Evolutionary conservation across 257 asterid genomes (phyloP), one percentile per base, ranked within the genome.

Genomic region (Cruciata laevipes): DNA sequence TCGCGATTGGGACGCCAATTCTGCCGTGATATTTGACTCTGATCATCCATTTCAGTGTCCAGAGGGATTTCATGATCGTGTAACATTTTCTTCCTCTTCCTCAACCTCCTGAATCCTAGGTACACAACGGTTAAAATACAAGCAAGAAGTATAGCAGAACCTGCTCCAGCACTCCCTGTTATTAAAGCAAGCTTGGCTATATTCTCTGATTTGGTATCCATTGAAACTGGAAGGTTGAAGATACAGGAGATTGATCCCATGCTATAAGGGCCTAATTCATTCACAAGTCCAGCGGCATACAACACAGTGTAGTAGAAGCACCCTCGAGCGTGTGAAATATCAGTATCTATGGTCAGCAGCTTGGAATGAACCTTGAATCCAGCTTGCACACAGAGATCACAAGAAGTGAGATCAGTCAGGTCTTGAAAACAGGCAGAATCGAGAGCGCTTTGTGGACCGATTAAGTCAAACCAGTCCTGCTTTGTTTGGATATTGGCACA

Each of bases 231-330:
- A 67, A 87, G 69, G 0, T 89, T 89, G 31, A 87, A 78, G 52
- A 85, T 77, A 79, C 95, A 87, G 0, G 85, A 78, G 25, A 83
- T 73, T 8, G 83, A 75, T 1, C 95, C 86, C 5, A 4, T n/a
- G 61, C 87, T 83, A 6, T 61, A 70, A 20, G 91, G 89, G 60
- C 95, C 91, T 5, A 79, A 58, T 70, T 74, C 71, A 33, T 85
- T 82, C 16, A 71, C 89, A 0, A 85, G 9, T 5, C 85, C 91
- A 1, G 89, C 95, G 42, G 91, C 95, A 55, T 85, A 87, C 9
- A 85, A 42, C 35, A 83, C 58, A 1, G 89, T 76, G 77, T 76
- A 87, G 74, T 77, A 51, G 67, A 83, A 84, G 60, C 95, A 87
- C 7, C 87, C 90, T 25, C 21, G 75, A 4, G 84, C 69, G 51